phyloP scores from a whole-genome alignment of 176 grass and related monocot species.

The Cocos nucifera region DNA sequence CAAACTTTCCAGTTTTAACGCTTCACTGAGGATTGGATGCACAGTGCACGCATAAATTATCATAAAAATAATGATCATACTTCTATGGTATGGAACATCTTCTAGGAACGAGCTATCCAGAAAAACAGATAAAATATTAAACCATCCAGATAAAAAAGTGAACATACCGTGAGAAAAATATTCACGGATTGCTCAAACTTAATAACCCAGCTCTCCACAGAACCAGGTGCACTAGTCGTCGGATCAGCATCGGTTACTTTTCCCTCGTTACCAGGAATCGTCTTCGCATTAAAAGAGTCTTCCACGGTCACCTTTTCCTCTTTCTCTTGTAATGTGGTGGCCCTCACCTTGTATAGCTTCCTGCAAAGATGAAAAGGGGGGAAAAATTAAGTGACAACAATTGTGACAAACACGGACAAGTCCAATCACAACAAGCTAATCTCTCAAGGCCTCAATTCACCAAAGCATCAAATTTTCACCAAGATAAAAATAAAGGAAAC shows the following conservation, averaged over 20 bases:
- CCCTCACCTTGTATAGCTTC: constrained; percentile 25
- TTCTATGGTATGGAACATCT: not conserved
- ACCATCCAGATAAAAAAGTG: not conserved
- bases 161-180: constrained; percentile 55
- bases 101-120: not conserved
- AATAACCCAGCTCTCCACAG: constrained; percentile 29
- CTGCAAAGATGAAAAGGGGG: not conserved
- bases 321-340: constrained; percentile 33
- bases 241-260: constrained; percentile 12
- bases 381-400: no score
- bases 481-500: no score
- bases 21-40: no score
- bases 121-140: not conserved
- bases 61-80: no score
- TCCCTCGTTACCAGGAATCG: constrained; percentile 7
- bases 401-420: no score
- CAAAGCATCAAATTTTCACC: no score
- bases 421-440: no score
- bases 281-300: constrained; percentile 36
- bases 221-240: constrained; percentile 1
- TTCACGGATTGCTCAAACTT: constrained; percentile 64
- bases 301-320: constrained; percentile 50
- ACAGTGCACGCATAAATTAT: no score
- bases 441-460: no score
- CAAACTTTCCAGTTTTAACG: no score